A percentile compares a stretch with the other conserved stretches of the same genome.
phyloP scores from a whole-genome alignment of 768 basidiomycete species.

The Zangia roseola region DNA sequence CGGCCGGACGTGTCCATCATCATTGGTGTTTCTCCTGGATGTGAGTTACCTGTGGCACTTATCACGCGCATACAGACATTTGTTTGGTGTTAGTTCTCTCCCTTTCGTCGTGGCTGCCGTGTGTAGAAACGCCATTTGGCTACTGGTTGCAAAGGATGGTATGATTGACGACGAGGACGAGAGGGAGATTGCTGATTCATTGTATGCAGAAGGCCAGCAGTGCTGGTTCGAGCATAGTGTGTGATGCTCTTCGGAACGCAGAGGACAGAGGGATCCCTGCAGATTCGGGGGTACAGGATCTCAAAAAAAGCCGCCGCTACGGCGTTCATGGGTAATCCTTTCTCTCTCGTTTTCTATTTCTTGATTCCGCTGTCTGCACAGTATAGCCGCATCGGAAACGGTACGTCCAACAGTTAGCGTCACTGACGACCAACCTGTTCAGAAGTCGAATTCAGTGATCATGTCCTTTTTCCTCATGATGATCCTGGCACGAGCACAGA shows the following conservation, averaged over 20 bases:
- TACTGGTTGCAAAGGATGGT: conserved; percentile 8
- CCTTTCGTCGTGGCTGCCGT: conserved; percentile 13
- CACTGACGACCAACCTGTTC: neutral
- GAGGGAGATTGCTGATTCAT: neutral
- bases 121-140: conserved; percentile 9
- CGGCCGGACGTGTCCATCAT: conserved; percentile 8
- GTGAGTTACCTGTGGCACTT: neutral
- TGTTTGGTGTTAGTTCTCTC: neutral
- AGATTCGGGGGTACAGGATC: conserved; percentile 3
- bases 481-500: conserved; percentile 12
- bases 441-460: conserved; percentile 23
- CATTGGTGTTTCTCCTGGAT: conserved; percentile 12
- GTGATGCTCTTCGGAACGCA: conserved; percentile 6
- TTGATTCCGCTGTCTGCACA: neutral
- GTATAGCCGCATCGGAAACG: conserved; percentile 15
- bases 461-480: conserved; percentile 12
- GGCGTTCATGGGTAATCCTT: conserved; percentile 9
- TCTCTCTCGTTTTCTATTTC: neutral
- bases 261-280: neutral
- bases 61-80: neutral
- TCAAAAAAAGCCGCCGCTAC: conserved; percentile 15
- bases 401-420: conserved; percentile 1
- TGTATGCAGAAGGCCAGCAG: conserved; percentile 5
- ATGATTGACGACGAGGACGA: neutral
- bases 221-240: conserved; percentile 1